phyloP scores from a whole-genome alignment of 306 rosid genomes.

The Dalbergia cochinchinensis region DNA sequence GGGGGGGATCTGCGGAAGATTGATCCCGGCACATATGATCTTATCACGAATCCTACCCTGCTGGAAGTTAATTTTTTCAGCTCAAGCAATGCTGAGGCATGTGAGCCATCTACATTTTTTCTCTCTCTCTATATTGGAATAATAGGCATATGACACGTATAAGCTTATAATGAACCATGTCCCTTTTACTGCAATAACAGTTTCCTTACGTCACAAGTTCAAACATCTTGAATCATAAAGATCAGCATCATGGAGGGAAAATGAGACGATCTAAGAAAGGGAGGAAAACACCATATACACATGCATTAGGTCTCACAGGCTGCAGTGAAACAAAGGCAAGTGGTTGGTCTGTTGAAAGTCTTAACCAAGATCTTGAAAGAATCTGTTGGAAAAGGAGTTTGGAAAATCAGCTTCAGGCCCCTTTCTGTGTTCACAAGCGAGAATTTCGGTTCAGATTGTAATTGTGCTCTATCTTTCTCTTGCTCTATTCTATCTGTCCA shows the following conservation, averaged over 20 bases:
- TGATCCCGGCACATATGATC: slow-evolving; percentile 55
- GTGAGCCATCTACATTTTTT: slow-evolving; percentile 46
- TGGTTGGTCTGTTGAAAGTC: slow-evolving; percentile 75
- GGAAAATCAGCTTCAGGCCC: slow-evolving; percentile 48
- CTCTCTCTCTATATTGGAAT: not conserved
- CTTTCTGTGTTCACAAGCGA: slow-evolving; percentile 78
- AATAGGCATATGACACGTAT: slow-evolving; percentile 23
- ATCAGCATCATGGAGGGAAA: slow-evolving; percentile 44
- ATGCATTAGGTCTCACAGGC: slow-evolving; percentile 61
- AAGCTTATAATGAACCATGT: slow-evolving; percentile 8
- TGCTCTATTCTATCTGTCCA: slow-evolving; percentile 32
- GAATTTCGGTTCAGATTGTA: slow-evolving; percentile 67
- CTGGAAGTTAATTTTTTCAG: slow-evolving; percentile 81
- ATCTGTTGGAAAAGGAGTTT: slow-evolving; percentile 77
- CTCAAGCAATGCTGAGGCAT: slow-evolving; percentile 83
- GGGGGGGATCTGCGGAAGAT: slow-evolving; percentile 93
- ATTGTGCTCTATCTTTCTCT: slow-evolving; percentile 43
- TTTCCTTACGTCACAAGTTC: slow-evolving; percentile 61
- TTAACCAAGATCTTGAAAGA: slow-evolving; percentile 58
- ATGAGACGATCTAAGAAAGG: slow-evolving; percentile 44
- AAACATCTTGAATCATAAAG: slow-evolving; percentile 31
- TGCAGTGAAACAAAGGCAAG: slow-evolving; percentile 71
- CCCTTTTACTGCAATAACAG: slow-evolving; percentile 58
- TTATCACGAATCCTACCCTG: slow-evolving; percentile 77
- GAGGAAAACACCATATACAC: slow-evolving; percentile 47